Base-by-base conservation (phyloP, 208 protist species). In the Histomonas meleagridis region DNA sequence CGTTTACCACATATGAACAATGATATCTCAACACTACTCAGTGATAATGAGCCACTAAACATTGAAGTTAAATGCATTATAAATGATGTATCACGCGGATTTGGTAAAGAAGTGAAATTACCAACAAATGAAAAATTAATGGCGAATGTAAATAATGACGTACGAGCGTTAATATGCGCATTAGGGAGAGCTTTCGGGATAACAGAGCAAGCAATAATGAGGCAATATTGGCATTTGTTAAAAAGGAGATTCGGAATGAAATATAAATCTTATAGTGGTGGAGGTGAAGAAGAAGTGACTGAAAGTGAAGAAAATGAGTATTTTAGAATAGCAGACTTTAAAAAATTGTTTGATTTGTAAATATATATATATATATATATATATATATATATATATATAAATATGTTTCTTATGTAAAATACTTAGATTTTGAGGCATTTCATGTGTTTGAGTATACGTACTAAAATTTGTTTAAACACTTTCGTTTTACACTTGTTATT, bases 231-330 rank as follows among this genome's bases (percentile, higher is more conserved):
- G 1, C 23, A 55, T 5, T n/a, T 86, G 5, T 26, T 46, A 12
- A 51, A 86, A 28, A 86, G 55, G 35, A 86, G 76, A 55, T 86
- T 55, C 38, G 76, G 76, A 38, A n/a, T n/a, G n/a, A n/a, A n/a
- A n/a, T n/a, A n/a, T n/a, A n/a, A n/a, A n/a, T n/a, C n/a, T n/a
- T n/a, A n/a, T n/a, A n/a, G n/a, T n/a, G n/a, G n/a, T n/a, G n/a
- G n/a, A n/a, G n/a, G n/a, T n/a, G n/a, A n/a, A n/a, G n/a, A n/a
- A n/a, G n/a, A n/a, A n/a, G n/a, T n/a, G n/a, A n/a, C n/a, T n/a
- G n/a, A n/a, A n/a, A n/a, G n/a, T n/a, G n/a, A n/a, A n/a, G n/a
- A n/a, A n/a, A n/a, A n/a, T n/a, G n/a, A n/a, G n/a, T n/a, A n/a
- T n/a, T n/a, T n/a, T n/a, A n/a, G n/a, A n/a, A n/a, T n/a, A n/a